Evolutionary conservation across 2,329 filamentous ascomycete species (phyloP).

Genomic region (Penicillium vulpinum): DNA sequence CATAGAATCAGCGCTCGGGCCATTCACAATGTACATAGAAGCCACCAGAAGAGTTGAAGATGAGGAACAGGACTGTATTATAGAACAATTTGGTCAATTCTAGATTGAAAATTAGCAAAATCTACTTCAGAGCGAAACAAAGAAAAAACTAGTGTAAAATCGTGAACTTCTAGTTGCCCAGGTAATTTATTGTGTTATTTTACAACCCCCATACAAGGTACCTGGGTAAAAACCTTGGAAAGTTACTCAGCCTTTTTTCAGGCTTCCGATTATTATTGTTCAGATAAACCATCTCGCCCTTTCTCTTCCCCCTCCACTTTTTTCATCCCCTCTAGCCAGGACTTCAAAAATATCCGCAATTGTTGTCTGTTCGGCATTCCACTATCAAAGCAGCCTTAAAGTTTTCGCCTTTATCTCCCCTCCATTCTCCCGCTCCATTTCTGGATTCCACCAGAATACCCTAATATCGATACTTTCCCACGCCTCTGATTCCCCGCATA

Average conservation of each 20-base stretch:
- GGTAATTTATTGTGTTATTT: conserved; percentile 18
- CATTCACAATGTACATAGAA: conserved; percentile 16
- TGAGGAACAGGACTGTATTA: neutral
- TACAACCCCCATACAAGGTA: conserved; percentile 20
- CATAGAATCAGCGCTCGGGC: conserved; percentile 31
- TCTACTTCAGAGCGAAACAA: neutral
- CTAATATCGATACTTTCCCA: conserved; percentile 7
- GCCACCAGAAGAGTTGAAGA: conserved; percentile 14
- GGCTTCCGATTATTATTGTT: conserved; percentile 21
- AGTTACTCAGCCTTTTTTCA: conserved; percentile 26
- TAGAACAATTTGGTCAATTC: neutral
- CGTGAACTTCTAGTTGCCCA: neutral
- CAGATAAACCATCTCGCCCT: conserved; percentile 15
- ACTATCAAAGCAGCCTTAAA: conserved; percentile 2
- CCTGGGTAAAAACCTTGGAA: conserved; percentile 28
- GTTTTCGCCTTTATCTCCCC: conserved; percentile 12
- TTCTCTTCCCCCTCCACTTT: conserved; percentile 14
- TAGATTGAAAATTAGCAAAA: neutral
- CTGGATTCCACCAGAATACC: conserved; percentile 6
- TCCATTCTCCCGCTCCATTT: conserved; percentile 15
- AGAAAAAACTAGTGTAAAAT: conserved; percentile 4
- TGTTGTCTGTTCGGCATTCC: conserved; percentile 12
- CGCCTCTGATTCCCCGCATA: conserved; percentile 20
- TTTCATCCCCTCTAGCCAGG: conserved; percentile 12
- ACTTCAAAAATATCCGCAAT: conserved; percentile 8